Evolutionary conservation across 2,329 filamentous ascomycete genomes (phyloP).

Genomic region (Alternaria brassicae): DNA sequence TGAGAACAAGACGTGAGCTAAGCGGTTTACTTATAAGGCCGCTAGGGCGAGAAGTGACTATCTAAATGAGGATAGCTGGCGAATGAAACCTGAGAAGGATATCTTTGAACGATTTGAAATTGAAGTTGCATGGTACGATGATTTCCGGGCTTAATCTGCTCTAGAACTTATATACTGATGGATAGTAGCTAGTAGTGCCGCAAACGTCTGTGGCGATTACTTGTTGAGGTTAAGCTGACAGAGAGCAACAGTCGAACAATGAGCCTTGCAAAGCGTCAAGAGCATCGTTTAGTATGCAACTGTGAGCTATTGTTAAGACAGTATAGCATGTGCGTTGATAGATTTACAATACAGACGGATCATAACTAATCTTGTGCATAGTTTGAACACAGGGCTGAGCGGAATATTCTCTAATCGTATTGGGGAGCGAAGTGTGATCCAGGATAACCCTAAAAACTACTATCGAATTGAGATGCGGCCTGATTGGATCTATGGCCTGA

Average conservation of each 20-base stretch:
- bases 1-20: constrained; percentile 18
- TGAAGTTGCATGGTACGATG: constrained; percentile 26
- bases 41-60: neutral
- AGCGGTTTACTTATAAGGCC: neutral
- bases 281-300: constrained; percentile 14
- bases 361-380: neutral
- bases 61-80: constrained; percentile 24
- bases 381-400: constrained; percentile 17
- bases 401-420: constrained; percentile 19
- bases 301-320: constrained; percentile 12
- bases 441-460: neutral
- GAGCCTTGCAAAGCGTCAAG: constrained; percentile 18
- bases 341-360: neutral
- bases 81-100: constrained; percentile 13
- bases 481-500: constrained; percentile 21
- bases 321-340: constrained; percentile 10
- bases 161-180: neutral
- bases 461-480: constrained; percentile 13
- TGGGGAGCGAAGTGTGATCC: constrained; percentile 10
- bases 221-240: constrained; percentile 4
- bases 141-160: constrained; percentile 11
- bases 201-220: constrained; percentile 1
- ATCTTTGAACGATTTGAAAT: constrained; percentile 28
- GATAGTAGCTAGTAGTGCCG: neutral
- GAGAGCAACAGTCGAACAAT: constrained; percentile 16